phyloP scores from a whole-genome alignment of 1,139 yeast genomes.

The Kurtzmaniella quercitrusa region DNA sequence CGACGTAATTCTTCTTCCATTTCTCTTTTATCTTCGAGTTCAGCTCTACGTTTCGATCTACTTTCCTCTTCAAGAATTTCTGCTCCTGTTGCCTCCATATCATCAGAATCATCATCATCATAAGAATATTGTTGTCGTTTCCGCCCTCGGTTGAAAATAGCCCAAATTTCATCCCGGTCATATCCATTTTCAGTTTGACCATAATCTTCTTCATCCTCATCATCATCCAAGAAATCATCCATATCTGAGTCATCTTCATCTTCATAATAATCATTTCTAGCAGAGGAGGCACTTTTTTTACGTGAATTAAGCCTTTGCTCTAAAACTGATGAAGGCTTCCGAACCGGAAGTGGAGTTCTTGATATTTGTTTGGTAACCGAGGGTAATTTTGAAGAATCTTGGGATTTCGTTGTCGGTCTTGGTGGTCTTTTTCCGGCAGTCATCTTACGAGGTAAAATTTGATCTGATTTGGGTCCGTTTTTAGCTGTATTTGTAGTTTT shows the following conservation, averaged over 20 bases:
- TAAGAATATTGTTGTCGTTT: slow-evolving; percentile 43
- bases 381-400: not conserved
- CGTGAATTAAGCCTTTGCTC: slow-evolving; percentile 22
- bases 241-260: slow-evolving; percentile 25
- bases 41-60: slow-evolving; percentile 56
- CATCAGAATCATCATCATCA: slow-evolving; percentile 57
- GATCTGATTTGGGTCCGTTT: not conserved
- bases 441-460: not conserved
- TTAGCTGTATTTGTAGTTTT: not conserved
- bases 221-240: slow-evolving; percentile 54
- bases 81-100: slow-evolving; percentile 93
- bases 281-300: slow-evolving; percentile 8
- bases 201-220: slow-evolving; percentile 43
- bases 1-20: slow-evolving; percentile 51
- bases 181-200: slow-evolving; percentile 39
- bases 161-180: slow-evolving; percentile 86
- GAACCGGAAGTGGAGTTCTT: slow-evolving; percentile 22
- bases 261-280: slow-evolving; percentile 9
- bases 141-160: slow-evolving; percentile 68
- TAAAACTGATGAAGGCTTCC: slow-evolving; percentile 22
- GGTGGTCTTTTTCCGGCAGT: not conserved
- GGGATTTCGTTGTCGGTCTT: not conserved
- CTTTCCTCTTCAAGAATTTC: slow-evolving; percentile 82
- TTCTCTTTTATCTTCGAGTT: slow-evolving; percentile 63
- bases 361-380: too few species aligned